Evolutionary conservation across 352 stramenopile genomes (phyloP), one percentile per base, ranked within the genome.

Genomic region (Globisporangium yorkense): DNA sequence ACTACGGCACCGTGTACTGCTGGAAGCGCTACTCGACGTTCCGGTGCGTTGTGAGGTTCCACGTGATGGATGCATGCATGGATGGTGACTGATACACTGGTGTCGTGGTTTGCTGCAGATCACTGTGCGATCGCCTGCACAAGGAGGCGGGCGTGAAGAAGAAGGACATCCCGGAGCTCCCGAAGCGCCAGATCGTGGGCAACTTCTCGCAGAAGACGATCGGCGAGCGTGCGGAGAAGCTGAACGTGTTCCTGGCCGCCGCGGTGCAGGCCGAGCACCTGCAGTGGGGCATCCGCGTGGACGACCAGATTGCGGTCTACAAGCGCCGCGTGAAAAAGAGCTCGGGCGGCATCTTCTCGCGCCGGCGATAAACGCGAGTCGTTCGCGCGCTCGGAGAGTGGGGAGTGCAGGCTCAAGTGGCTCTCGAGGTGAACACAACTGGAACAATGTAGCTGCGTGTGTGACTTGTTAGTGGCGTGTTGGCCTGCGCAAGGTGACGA

Each of bases 11-110:
- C 13, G 72, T 95, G 20, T 92, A 77, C 66, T 92, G 80, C 70
- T 95, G 85, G 85, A 93, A 93, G 61, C 85, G 85, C 46, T 95
- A 92, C 81, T 88, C 75, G 65, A 95, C 85, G 5, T 95, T 95
- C 72, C 75, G 84, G 77, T 91, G 77, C 51, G 72, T 56, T 45
- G 35, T 35, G 31, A 44, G 24, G 1, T 27, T 27, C 24, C 24
- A 27, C 24, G 24, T 27, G 24, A 27, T 27, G 24, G 24, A 27
- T 27, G 24, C 24, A 27, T 27, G 24, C 24, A 27, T 27, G 24
- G 24, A 27, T 27, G 24, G 1, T 27, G 24, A 27, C 24, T 27
- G 24, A 27, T 27, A 27, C 24, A 27, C 24, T 27, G 24, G 24
- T 27, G 24, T 27, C 24, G 24, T 27, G 24, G 24, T 27, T 27